phyloP scores from a whole-genome alignment of 2,329 filamentous ascomycete species.

The Colletotrichum euphorbiae region DNA sequence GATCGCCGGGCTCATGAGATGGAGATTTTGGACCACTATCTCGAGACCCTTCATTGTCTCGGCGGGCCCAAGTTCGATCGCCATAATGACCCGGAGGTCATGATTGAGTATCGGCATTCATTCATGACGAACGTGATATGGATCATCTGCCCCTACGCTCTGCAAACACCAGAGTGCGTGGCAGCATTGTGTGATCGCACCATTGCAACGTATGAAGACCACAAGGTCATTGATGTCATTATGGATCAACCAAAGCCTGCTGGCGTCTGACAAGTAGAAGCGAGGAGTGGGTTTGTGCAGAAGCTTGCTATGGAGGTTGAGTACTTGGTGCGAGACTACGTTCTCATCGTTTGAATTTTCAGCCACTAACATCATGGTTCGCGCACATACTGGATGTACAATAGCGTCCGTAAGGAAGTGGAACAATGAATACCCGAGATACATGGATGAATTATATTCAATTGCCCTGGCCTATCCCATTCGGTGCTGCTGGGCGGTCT shows the following conservation, averaged over 20 bases:
- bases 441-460: no score
- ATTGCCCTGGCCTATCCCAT: no score
- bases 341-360: no score
- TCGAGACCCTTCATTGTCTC: conserved; percentile 46
- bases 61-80: conserved; percentile 50
- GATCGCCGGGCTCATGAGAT: conserved; percentile 55
- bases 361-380: no score
- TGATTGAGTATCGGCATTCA: conserved; percentile 42
- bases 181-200: conserved; percentile 49
- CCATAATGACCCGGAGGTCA: conserved; percentile 41
- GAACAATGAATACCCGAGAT: no score
- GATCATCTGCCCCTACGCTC: conserved; percentile 39
- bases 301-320: no score
- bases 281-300: no score
- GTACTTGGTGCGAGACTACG: no score
- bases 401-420: no score
- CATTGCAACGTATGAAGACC: conserved; percentile 51
- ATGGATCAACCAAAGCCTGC: conserved; percentile 14
- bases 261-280: no score
- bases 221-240: conserved; percentile 49
- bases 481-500: no score
- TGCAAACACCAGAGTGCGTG: conserved; percentile 53
- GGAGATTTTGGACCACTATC: conserved; percentile 52
- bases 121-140: conserved; percentile 49
- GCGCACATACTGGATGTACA: no score